These are phyloP conservation scores for Thermomucor indicae-seudaticae DNA, from an alignment of 371 early-diverging fungal genomes.

Conservation along the genomic window DNA sequence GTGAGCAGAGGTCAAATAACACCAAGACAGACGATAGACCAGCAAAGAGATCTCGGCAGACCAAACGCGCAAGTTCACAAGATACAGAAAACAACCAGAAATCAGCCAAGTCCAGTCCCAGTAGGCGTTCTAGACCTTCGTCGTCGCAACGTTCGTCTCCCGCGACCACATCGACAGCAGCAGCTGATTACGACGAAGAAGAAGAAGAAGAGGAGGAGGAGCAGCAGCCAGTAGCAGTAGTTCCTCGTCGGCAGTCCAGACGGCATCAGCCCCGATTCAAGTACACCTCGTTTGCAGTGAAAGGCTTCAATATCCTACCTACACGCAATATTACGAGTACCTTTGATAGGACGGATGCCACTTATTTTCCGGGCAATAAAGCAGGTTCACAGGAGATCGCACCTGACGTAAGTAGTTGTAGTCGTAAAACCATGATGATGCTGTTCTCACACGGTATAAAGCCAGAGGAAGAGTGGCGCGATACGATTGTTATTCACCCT, in stretches of 20 bases:
- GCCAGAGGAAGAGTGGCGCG: constrained; percentile 45
- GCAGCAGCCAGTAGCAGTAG: neutral
- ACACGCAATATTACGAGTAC: constrained; percentile 44
- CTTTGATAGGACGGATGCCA: constrained; percentile 31
- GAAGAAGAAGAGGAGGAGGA: neutral
- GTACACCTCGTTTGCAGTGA: constrained; percentile 44
- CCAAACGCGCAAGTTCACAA: neutral
- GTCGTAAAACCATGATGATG: neutral
- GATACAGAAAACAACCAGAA: neutral
- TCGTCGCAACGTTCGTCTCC: neutral
- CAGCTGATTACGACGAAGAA: neutral
- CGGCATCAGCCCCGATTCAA: constrained; percentile 33
- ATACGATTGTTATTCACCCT: constrained; percentile 82
- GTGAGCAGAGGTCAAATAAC: neutral
- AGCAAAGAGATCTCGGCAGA: neutral
- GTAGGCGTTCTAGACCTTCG: too few relatives aligned
- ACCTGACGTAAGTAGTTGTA: constrained; percentile 33
- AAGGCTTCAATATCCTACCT: constrained; percentile 45
- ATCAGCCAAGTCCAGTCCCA: too few relatives aligned
- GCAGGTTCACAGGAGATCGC: constrained; percentile 29
- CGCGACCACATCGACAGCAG: neutral
- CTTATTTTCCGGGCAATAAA: constrained; percentile 36
- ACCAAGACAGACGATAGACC: too few relatives aligned
- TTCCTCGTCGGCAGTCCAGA: neutral
- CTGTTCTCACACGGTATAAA: constrained; percentile 2